phyloP scores from a whole-genome alignment of 371 early-diverging fungal species.

The Mortierella sp. region DNA sequence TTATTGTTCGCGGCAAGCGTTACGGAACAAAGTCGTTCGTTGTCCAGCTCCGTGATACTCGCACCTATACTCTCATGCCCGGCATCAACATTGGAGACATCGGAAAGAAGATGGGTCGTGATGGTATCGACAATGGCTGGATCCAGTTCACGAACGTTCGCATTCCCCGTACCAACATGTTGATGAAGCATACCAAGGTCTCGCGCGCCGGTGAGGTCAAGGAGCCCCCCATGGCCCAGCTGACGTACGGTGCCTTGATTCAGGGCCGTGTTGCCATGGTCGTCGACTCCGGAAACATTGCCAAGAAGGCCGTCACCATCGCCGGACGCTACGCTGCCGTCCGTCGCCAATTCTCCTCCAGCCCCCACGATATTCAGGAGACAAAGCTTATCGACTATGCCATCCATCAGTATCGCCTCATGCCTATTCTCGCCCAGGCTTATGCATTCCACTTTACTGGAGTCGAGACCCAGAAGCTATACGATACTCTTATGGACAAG shows the following conservation, averaged over 20 bases:
- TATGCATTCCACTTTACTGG: constrained; percentile 95
- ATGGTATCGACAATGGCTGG: constrained; percentile 85
- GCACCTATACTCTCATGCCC: constrained; percentile 61
- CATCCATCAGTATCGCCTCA: constrained; percentile 92
- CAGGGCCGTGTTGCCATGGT: constrained; percentile 94
- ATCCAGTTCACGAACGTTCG: constrained; percentile 83
- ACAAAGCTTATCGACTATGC: constrained; percentile 93
- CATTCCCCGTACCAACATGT: constrained; percentile 81
- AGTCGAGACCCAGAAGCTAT: constrained; percentile 83
- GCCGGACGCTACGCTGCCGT: constrained; percentile 93
- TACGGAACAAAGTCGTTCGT: constrained; percentile 85
- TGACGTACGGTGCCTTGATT: constrained; percentile 92
- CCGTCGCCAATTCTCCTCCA: constrained; percentile 85
- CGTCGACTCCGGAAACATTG: constrained; percentile 85
- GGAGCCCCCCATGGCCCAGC: constrained; percentile 75
- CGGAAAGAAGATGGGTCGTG: constrained; percentile 79
- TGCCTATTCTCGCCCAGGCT: constrained; percentile 91
- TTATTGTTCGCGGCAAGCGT: constrained; percentile 79
- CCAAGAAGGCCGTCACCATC: constrained; percentile 92
- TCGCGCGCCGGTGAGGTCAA: constrained; percentile 77
- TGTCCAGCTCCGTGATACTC: constrained; percentile 68
- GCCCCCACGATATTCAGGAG: constrained; percentile 65
- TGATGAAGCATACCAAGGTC: constrained; percentile 95
- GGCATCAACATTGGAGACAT: constrained; percentile 74
- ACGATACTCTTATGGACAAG: constrained; percentile 79